These are phyloP conservation scores for Wickerhamiella azyma DNA, from an alignment of 805 yeast species.

Conservation along the genomic window DNA sequence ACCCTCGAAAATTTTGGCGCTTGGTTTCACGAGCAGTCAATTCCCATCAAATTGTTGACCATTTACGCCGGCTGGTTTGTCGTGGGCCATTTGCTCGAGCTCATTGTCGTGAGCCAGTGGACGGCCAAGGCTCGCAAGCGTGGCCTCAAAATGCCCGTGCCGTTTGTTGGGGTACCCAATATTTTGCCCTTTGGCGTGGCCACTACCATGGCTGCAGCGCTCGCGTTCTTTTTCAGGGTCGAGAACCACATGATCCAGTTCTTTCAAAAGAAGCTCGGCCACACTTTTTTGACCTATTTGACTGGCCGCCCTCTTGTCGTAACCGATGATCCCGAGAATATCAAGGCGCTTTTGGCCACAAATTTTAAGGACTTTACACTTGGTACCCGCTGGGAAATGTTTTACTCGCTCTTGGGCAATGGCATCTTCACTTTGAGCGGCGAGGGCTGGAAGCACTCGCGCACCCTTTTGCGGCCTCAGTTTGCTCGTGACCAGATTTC, in stretches of 20 bases:
- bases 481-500: slow-evolving; percentile 24
- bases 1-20: background rate
- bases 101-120: background rate
- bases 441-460: slow-evolving; percentile 26
- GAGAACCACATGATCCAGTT: slow-evolving; percentile 7
- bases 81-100: slow-evolving; percentile 1
- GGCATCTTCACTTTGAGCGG: slow-evolving; percentile 27
- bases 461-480: slow-evolving; percentile 26
- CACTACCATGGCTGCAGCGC: background rate
- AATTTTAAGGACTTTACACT: slow-evolving; percentile 23
- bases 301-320: slow-evolving; percentile 7
- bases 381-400: slow-evolving; percentile 20
- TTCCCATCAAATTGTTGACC: background rate
- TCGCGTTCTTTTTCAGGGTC: background rate
- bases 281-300: slow-evolving; percentile 1
- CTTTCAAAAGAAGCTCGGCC: background rate
- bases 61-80: background rate
- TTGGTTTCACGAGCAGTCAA: slow-evolving; percentile 2
- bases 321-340: slow-evolving; percentile 24
- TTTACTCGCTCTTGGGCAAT: slow-evolving; percentile 22
- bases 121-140: background rate
- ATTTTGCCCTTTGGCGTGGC: slow-evolving; percentile 1
- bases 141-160: background rate
- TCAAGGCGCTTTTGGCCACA: slow-evolving; percentile 24
- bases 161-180: background rate